Conservation (phyloP, 805 yeast species). For the Yueomyces sp. region DNA sequence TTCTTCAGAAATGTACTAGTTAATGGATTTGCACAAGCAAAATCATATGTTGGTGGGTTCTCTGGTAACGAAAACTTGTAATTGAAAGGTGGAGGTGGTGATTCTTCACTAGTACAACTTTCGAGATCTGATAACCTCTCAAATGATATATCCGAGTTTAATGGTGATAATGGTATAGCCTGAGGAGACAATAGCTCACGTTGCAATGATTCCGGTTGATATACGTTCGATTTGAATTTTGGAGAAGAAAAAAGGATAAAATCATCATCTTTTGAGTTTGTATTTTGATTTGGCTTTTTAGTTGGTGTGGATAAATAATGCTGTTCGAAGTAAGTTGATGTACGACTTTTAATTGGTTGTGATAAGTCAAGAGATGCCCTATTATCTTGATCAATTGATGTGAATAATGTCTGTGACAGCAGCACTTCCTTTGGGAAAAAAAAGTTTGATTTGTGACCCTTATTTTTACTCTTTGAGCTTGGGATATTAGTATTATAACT, state of each 20-base stretch:
- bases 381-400: constrained; percentile 31
- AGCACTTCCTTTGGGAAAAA: constrained; percentile 28
- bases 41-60: constrained; percentile 25
- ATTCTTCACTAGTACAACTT: neutral
- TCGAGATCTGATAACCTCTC: constrained; percentile 16
- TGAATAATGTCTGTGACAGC: constrained; percentile 39
- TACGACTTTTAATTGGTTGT: neutral
- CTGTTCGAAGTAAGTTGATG: constrained; percentile 10
- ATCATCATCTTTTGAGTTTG: neutral
- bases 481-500: constrained; percentile 35
- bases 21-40: neutral
- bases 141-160: neutral
- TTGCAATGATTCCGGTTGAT: constrained; percentile 37
- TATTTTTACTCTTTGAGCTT: neutral
- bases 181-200: constrained; percentile 45
- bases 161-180: constrained; percentile 16
- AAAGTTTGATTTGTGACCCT: constrained; percentile 25
- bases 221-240: constrained; percentile 34
- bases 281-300: neutral
- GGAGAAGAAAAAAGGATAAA: constrained; percentile 12
- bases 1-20: neutral
- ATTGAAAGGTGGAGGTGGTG: constrained; percentile 13
- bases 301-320: constrained; percentile 15
- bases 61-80: constrained; percentile 11
- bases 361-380: neutral